These are phyloP conservation scores for Monosporozyma siamensis DNA, from an alignment of 805 yeast genomes.

Conservation along the genomic window DNA sequence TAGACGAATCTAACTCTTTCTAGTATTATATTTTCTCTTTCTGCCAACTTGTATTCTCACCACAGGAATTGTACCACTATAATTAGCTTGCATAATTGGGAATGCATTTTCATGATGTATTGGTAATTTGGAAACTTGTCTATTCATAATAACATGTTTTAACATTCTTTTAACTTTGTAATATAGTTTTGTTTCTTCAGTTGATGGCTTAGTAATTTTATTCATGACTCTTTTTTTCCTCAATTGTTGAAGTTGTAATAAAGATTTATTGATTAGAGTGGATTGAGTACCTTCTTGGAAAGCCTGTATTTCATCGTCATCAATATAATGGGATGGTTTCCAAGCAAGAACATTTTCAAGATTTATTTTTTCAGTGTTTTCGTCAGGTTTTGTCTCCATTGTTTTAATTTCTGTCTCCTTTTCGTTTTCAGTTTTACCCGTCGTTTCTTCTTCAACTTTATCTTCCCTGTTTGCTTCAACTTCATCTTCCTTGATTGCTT, in stretches of 20 bases:
- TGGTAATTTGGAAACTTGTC: constrained; percentile 28
- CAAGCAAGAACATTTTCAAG: constrained; percentile 40
- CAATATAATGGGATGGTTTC: constrained; percentile 41
- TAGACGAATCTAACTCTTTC: neutral
- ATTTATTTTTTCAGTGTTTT: constrained; percentile 13
- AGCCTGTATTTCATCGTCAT: constrained; percentile 44
- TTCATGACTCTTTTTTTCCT: constrained; percentile 38
- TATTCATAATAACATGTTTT: constrained; percentile 35
- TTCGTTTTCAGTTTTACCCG: neutral
- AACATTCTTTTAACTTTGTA: constrained; percentile 38
- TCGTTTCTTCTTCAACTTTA: neutral
- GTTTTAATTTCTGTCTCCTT: constrained; percentile 5
- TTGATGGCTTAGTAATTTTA: constrained; percentile 32
- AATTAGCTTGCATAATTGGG: constrained; percentile 66
- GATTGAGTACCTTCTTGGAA: constrained; percentile 35
- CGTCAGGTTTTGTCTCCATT: constrained; percentile 6
- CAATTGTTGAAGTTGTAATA: constrained; percentile 41
- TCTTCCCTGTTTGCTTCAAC: constrained; percentile 3
- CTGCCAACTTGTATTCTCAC: constrained; percentile 24
- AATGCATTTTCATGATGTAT: constrained; percentile 32
- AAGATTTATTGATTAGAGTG: constrained; percentile 35
- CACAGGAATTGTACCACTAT: constrained; percentile 73
- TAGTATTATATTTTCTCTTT: constrained; percentile 24
- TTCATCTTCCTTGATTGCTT: constrained; percentile 4
- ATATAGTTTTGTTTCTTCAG: constrained; percentile 36